A percentile compares a stretch with the other conserved stretches of the same genome.
Conservation (phyloP, 352 stramenopile species). For the Pythium aphanidermatum region DNA sequence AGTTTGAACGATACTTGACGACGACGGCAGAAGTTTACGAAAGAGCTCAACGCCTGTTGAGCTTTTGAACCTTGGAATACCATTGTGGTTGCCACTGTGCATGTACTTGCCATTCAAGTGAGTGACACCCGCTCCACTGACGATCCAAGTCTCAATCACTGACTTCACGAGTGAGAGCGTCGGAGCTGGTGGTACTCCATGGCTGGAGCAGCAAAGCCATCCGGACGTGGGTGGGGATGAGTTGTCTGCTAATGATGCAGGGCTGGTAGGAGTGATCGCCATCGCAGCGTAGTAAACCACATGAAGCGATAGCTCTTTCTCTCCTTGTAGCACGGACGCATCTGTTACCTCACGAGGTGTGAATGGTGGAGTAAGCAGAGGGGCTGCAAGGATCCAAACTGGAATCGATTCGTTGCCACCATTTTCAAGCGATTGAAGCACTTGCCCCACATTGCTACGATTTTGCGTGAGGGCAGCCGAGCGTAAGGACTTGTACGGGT, state of each 20-base stretch:
- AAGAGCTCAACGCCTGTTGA: conserved; percentile 63
- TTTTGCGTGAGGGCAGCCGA: not conserved
- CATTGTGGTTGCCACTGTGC: conserved; percentile 43
- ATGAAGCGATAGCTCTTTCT: conserved; percentile 65
- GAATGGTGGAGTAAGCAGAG: conserved; percentile 34
- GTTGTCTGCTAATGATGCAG: not conserved
- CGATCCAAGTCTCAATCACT: conserved; percentile 55
- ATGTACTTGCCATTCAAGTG: conserved; percentile 69
- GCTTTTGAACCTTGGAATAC: conserved; percentile 53
- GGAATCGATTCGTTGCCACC: conserved; percentile 19
- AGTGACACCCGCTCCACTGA: conserved; percentile 37
- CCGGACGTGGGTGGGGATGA: conserved; percentile 30
- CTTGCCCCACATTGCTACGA: not conserved
- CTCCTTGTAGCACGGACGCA: conserved; percentile 19
- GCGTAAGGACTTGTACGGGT: conserved; percentile 29
- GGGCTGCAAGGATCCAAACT: conserved; percentile 51
- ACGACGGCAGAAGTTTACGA: conserved; percentile 45
- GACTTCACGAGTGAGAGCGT: conserved; percentile 28
- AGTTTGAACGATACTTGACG: conserved; percentile 35
- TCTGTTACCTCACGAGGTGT: conserved; percentile 36
- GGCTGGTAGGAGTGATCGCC: conserved; percentile 11
- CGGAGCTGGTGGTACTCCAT: conserved; percentile 36
- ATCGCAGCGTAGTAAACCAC: conserved; percentile 59
- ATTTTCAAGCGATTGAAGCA: not conserved
- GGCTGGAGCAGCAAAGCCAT: conserved; percentile 49